phyloP scores from a whole-genome alignment of 192 early-diverging fungal genomes.

The Backusella luteola region DNA sequence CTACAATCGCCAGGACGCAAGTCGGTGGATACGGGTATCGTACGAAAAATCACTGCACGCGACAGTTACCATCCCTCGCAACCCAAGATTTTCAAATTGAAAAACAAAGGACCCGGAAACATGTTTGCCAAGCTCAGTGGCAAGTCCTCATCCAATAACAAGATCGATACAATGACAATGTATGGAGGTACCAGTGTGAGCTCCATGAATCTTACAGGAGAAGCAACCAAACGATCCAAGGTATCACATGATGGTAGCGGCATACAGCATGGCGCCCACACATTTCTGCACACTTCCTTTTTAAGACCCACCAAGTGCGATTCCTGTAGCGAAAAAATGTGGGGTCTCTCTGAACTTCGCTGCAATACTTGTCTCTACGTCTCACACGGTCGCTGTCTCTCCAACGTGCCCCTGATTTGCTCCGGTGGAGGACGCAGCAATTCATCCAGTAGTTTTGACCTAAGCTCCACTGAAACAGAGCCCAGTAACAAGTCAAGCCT shows the following conservation, averaged over 20 bases:
- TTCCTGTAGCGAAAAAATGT: constrained; percentile 50
- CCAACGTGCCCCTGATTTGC: constrained; percentile 14
- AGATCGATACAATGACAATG: not conserved
- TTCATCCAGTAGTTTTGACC: not conserved
- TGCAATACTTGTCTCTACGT: constrained; percentile 41
- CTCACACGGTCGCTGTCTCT: constrained; percentile 39
- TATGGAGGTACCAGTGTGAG: not conserved
- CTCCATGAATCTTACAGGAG: constrained; percentile 2
- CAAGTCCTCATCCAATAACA: not conserved
- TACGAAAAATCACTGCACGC: constrained; percentile 9
- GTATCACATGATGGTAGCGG: not conserved
- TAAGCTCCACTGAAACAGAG: not conserved
- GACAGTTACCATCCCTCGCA: not conserved
- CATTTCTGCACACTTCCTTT: constrained; percentile 24
- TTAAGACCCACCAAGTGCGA: constrained; percentile 43
- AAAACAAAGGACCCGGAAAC: constrained; percentile 40
- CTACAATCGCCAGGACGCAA: constrained; percentile 20
- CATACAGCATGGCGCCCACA: constrained; percentile 11
- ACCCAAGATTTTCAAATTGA: constrained; percentile 58
- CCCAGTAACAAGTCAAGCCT: constrained; percentile 32
- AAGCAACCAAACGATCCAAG: not conserved
- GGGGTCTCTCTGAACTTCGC: constrained; percentile 41
- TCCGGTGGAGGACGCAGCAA: not conserved
- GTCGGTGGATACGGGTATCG: constrained; percentile 17
- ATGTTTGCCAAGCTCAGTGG: constrained; percentile 36